Evolutionary conservation across 768 basidiomycete genomes (phyloP).

Genomic region (Tephrocybe sp.): DNA sequence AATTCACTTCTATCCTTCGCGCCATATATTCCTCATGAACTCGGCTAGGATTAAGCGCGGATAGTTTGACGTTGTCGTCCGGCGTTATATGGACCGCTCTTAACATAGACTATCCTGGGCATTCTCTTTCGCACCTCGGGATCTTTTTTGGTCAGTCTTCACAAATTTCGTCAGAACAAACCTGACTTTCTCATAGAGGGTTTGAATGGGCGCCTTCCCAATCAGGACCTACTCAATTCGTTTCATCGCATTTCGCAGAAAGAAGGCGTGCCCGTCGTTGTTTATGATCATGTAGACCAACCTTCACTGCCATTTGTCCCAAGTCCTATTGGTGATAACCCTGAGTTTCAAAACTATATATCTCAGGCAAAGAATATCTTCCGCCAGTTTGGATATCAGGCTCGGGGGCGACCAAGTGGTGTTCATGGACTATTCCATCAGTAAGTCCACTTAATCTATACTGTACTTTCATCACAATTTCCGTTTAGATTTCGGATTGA

Average conservation of each 20-base stretch:
- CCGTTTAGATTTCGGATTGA: slow-evolving; percentile 83
- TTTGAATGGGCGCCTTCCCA: slow-evolving; percentile 90
- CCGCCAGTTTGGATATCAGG: slow-evolving; percentile 72
- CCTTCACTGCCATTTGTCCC: slow-evolving; percentile 48
- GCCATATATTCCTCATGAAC: not conserved
- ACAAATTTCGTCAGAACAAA: not conserved
- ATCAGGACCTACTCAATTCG: slow-evolving; percentile 92
- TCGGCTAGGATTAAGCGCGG: slow-evolving; percentile 58
- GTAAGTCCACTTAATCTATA: slow-evolving; percentile 31
- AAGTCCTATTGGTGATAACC: slow-evolving; percentile 34
- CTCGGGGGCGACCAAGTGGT: slow-evolving; percentile 78
- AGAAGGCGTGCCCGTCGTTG: slow-evolving; percentile 70
- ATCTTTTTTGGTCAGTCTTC: slow-evolving; percentile 77
- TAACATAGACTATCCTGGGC: slow-evolving; percentile 93
- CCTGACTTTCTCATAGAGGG: slow-evolving; percentile 62
- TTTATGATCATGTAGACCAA: slow-evolving; percentile 73
- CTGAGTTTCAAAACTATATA: slow-evolving; percentile 47
- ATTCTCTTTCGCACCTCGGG: slow-evolving; percentile 96
- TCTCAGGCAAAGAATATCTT: slow-evolving; percentile 64
- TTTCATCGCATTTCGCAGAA: slow-evolving; percentile 67
- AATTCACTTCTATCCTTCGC: not conserved
- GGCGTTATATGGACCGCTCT: slow-evolving; percentile 96
- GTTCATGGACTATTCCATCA: slow-evolving; percentile 89
- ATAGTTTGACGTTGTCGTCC: slow-evolving; percentile 61
- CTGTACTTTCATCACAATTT: slow-evolving; percentile 1